These are phyloP conservation scores for Gossypium davidsonii DNA, from an alignment of 441 rosid genomes.

Conservation along the genomic window DNA sequence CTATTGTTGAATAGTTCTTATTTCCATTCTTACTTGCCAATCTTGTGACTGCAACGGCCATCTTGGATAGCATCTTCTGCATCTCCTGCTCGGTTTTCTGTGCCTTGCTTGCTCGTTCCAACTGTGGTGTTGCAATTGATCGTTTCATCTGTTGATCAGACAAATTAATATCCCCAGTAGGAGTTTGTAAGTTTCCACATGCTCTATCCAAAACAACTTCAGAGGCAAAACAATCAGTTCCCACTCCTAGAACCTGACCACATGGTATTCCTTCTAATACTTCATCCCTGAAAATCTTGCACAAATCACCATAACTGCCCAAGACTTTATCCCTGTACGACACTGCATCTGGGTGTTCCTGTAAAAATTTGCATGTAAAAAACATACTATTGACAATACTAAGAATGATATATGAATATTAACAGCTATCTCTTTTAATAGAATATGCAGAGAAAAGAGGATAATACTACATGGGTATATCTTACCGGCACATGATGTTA, in stretches of 20 bases:
- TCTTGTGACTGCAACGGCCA: slow-evolving; percentile 18
- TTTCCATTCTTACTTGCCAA: slow-evolving; percentile 20
- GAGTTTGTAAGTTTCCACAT: slow-evolving; percentile 18
- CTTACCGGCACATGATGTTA: not conserved
- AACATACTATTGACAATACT: not conserved
- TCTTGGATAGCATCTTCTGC: slow-evolving; percentile 25
- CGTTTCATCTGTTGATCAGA: slow-evolving; percentile 45
- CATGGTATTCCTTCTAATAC: slow-evolving; percentile 23
- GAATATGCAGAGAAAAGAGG: not conserved
- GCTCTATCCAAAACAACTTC: slow-evolving; percentile 31
- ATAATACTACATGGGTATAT: not conserved
- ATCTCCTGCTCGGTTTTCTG: slow-evolving; percentile 37
- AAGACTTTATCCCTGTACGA: slow-evolving; percentile 44
- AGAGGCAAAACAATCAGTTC: slow-evolving; percentile 23
- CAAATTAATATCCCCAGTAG: slow-evolving; percentile 16
- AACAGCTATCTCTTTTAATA: not conserved
- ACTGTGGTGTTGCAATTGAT: slow-evolving; percentile 9
- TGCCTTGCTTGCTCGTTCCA: slow-evolving; percentile 30
- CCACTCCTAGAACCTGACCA: slow-evolving; percentile 24
- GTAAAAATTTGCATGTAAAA: slow-evolving; percentile 21
- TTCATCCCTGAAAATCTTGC: slow-evolving; percentile 45
- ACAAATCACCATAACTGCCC: slow-evolving; percentile 36
- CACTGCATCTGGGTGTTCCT: slow-evolving; percentile 60
- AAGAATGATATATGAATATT: not conserved
- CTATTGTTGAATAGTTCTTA: slow-evolving; percentile 30